Percentiles rank a stretch among this genome's conserved stretches.
phyloP scores from a whole-genome alignment of 805 yeast species.

The Wilhelminamyces savonicus region DNA sequence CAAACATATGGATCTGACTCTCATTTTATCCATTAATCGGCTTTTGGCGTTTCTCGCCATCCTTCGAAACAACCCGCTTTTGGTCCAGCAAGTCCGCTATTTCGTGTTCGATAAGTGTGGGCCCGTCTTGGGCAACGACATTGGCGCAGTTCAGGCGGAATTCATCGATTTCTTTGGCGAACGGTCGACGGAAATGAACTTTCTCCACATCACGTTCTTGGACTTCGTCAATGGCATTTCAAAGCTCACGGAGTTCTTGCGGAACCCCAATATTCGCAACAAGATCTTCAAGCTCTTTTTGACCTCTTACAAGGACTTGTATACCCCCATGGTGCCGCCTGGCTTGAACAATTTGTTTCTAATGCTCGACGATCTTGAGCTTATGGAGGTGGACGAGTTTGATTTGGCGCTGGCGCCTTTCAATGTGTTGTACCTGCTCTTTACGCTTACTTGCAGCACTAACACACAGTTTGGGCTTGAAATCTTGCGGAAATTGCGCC shows the following conservation, averaged over 20 bases:
- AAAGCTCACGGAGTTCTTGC: slow-evolving; percentile 18
- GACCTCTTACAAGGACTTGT: slow-evolving; percentile 15
- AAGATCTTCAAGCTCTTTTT: slow-evolving; percentile 25
- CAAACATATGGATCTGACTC: slow-evolving; percentile 22
- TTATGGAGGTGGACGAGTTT: slow-evolving; percentile 10
- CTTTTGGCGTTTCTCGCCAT: slow-evolving; percentile 14
- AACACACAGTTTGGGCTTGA: slow-evolving; percentile 24
- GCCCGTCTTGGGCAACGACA: slow-evolving; percentile 4
- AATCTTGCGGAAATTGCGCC: slow-evolving; percentile 15
- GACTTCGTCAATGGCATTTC: slow-evolving; percentile 19
- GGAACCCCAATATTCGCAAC: slow-evolving; percentile 16
- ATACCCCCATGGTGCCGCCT: slow-evolving; percentile 18
- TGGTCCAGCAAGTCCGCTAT: slow-evolving; percentile 17
- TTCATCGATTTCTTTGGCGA: slow-evolving; percentile 20
- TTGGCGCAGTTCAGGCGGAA: slow-evolving; percentile 14
- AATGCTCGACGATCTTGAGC: slow-evolving; percentile 25
- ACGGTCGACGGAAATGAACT: slow-evolving; percentile 17
- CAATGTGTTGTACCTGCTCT: slow-evolving; percentile 16
- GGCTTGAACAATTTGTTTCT: slow-evolving; percentile 25
- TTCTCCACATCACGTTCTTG: slow-evolving; percentile 25
- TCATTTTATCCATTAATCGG: slow-evolving; percentile 14
- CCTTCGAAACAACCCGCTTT: slow-evolving; percentile 10
- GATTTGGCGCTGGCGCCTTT: slow-evolving; percentile 15
- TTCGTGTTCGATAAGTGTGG: slow-evolving; percentile 31
- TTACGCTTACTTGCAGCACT: slow-evolving; percentile 27